Evolutionary conservation across 768 basidiomycete species (phyloP).

Genomic region (Tricholoma hemisulphureum): DNA sequence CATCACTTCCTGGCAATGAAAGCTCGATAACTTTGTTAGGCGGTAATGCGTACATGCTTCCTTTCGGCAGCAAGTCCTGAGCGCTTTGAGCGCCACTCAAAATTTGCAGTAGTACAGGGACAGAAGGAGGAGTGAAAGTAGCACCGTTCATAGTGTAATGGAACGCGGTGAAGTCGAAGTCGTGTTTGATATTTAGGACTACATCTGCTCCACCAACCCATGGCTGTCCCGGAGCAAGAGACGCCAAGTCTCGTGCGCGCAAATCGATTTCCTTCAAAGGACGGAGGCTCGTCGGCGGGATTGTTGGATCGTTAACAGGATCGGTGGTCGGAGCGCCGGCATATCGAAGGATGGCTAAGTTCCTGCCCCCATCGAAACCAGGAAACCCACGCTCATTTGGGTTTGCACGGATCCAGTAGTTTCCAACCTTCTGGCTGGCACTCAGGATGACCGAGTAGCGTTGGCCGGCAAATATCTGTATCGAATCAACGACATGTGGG

Average conservation of each 20-base stretch:
- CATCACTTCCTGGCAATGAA: constrained; percentile 33
- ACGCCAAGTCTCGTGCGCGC: constrained; percentile 29
- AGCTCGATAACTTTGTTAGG: constrained; percentile 46
- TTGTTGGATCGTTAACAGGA: constrained; percentile 40
- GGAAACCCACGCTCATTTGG: constrained; percentile 18
- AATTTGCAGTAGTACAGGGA: constrained; percentile 49
- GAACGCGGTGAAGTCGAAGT: constrained; percentile 9
- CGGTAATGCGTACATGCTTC: constrained; percentile 43
- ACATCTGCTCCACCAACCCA: constrained; percentile 41
- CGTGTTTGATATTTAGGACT: constrained; percentile 33
- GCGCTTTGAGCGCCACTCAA: constrained; percentile 41
- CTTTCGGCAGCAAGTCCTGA: constrained; percentile 36
- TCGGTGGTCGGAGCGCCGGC: constrained; percentile 34
- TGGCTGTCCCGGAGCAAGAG: constrained; percentile 28
- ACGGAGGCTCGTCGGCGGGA: constrained; percentile 11
- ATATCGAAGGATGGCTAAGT: constrained; percentile 53
- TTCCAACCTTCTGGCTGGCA: constrained; percentile 44
- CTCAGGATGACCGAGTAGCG: constrained; percentile 37
- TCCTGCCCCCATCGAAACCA: constrained; percentile 36
- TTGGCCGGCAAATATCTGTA: constrained; percentile 39
- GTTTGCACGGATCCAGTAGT: constrained; percentile 49
- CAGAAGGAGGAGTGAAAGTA: constrained; percentile 34
- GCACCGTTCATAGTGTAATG: constrained; percentile 29
- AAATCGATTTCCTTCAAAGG: constrained; percentile 39
- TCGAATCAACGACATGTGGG: constrained; percentile 42